Percentiles rank a stretch among this genome's conserved stretches.
Conservation (phyloP, 1,139 yeast species). For the Kurtzmaniella quercitrusa region DNA sequence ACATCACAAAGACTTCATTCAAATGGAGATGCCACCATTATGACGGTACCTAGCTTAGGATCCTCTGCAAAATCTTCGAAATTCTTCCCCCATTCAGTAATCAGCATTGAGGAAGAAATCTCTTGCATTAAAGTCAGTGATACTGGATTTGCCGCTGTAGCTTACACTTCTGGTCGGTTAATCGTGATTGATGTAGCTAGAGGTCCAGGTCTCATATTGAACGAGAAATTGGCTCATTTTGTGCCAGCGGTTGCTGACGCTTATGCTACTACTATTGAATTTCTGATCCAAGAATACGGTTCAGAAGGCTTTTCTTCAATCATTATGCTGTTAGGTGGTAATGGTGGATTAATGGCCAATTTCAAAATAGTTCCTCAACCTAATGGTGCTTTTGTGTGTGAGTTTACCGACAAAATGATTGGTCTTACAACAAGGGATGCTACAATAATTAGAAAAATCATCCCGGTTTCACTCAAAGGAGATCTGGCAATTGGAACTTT, state of each 20-base stretch:
- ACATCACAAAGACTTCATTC: slow-evolving; percentile 25
- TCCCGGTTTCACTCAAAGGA: slow-evolving; percentile 61
- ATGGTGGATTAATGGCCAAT: slow-evolving; percentile 65
- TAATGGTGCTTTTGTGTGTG: slow-evolving; percentile 65
- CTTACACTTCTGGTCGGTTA: slow-evolving; percentile 71
- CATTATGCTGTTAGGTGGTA: slow-evolving; percentile 66
- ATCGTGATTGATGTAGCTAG: slow-evolving; percentile 72
- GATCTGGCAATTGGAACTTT: slow-evolving; percentile 61
- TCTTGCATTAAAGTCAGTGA: slow-evolving; percentile 66
- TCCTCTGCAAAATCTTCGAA: slow-evolving; percentile 26
- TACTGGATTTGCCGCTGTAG: slow-evolving; percentile 83
- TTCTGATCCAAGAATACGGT: slow-evolving; percentile 65
- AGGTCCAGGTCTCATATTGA: slow-evolving; percentile 75
- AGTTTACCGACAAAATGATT: slow-evolving; percentile 46
- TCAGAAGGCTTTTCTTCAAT: slow-evolving; percentile 70
- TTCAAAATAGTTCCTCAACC: slow-evolving; percentile 67
- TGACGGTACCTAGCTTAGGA: slow-evolving; percentile 12
- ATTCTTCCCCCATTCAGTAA: slow-evolving; percentile 61
- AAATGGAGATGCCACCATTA: slow-evolving; percentile 32
- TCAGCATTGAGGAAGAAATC: slow-evolving; percentile 43
- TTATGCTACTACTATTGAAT: slow-evolving; percentile 60
- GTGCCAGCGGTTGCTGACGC: slow-evolving; percentile 36
- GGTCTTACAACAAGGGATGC: slow-evolving; percentile 42
- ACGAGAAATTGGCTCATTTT: slow-evolving; percentile 40
- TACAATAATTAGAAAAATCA: slow-evolving; percentile 49